Conservation (phyloP, 352 stramenopile species). For the Globisporangium alternatum region DNA sequence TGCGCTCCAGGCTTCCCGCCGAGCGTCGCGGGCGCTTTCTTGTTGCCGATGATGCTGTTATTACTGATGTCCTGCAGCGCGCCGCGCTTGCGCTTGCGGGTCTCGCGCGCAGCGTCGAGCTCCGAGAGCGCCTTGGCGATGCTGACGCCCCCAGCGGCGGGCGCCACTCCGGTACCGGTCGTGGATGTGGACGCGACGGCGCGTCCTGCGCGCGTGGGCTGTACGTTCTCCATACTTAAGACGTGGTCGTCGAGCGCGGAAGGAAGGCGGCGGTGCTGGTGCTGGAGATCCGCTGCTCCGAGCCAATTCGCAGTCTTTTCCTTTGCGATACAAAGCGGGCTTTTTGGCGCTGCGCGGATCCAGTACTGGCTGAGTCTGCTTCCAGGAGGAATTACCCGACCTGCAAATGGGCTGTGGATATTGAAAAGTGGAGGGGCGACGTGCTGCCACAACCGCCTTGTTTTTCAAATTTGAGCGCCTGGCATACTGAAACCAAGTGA, state of each 20-base stretch:
- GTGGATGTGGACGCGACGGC: neutral
- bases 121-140: slow-evolving; percentile 18
- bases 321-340: slow-evolving; percentile 15
- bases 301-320: slow-evolving; percentile 11
- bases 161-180: neutral
- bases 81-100: slow-evolving; percentile 74
- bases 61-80: slow-evolving; percentile 85
- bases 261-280: slow-evolving; percentile 3
- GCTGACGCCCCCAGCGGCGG: neutral
- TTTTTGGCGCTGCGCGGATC: neutral
- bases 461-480: slow-evolving; percentile 35
- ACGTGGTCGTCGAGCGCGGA: slow-evolving; percentile 11
- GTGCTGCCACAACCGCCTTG: slow-evolving; percentile 1
- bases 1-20: slow-evolving; percentile 20
- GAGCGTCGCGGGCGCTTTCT: slow-evolving; percentile 24
- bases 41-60: slow-evolving; percentile 38
- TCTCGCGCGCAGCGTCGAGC: slow-evolving; percentile 23
- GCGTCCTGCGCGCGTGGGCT: slow-evolving; percentile 7
- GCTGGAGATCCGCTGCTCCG: neutral
- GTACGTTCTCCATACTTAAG: slow-evolving; percentile 18
- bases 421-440: slow-evolving; percentile 20
- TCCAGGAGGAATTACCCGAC: slow-evolving; percentile 23
- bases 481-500: slow-evolving; percentile 35
- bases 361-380: neutral
- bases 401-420: neutral